phyloP scores from a whole-genome alignment of 2,329 filamentous ascomycete genomes.

The Acrodontium crateriforme region DNA sequence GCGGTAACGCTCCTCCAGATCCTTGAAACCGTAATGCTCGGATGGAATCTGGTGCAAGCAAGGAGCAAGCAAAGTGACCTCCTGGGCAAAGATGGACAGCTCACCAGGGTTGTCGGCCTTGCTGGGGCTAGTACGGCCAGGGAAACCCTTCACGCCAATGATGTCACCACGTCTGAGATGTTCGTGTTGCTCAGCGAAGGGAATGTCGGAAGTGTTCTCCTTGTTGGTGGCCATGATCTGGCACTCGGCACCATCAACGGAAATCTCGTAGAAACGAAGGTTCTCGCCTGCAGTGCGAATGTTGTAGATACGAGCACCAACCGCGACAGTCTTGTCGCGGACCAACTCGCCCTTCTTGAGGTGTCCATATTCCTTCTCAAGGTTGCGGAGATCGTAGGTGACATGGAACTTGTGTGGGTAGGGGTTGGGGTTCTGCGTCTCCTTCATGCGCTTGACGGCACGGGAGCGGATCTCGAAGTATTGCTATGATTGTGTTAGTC shows the following conservation, averaged over 20 bases:
- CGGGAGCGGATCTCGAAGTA: constrained; percentile 95
- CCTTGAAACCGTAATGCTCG: constrained; percentile 89
- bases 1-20: constrained; percentile 83
- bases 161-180: constrained; percentile 83
- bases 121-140: constrained; percentile 73
- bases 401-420: constrained; percentile 93
- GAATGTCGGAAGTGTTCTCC: constrained; percentile 51
- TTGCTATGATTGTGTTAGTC: constrained; percentile 39
- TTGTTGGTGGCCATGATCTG: constrained; percentile 90
- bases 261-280: constrained; percentile 83
- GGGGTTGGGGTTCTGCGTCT: constrained; percentile 61
- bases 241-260: constrained; percentile 59
- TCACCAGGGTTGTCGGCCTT: constrained; percentile 62
- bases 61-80: constrained; percentile 74
- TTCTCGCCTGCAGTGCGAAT: constrained; percentile 72
- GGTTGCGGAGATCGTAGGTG: constrained; percentile 69
- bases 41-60: constrained; percentile 84
- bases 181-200: constrained; percentile 82
- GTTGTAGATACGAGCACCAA: constrained; percentile 81
- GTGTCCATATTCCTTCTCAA: constrained; percentile 60
- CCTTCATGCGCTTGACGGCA: constrained; percentile 60
- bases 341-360: constrained; percentile 80
- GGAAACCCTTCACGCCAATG: constrained; percentile 73
- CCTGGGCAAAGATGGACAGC: constrained; percentile 80
- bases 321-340: constrained; percentile 58